These are phyloP conservation scores for Teratosphaeria nubilosa DNA, from an alignment of 2,329 filamentous ascomycete genomes.

Conservation along the genomic window DNA sequence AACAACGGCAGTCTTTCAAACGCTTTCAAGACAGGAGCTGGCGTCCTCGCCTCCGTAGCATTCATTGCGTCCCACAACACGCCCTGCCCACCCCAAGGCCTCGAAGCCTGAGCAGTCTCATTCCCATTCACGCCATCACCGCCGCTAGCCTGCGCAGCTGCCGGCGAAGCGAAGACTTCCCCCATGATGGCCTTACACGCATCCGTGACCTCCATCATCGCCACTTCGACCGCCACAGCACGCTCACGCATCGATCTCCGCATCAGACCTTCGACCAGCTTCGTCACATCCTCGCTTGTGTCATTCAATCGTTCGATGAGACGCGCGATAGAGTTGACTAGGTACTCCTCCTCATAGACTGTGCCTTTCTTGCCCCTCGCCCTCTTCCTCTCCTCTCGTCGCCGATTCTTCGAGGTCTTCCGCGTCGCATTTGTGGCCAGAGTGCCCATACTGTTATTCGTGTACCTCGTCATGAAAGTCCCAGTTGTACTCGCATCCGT, in stretches of 20 bases:
- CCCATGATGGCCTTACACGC: slow-evolving; percentile 55
- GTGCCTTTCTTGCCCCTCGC: slow-evolving; percentile 92
- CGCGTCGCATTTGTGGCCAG: slow-evolving; percentile 63
- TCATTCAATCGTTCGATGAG: slow-evolving; percentile 73
- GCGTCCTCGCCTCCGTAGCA: slow-evolving; percentile 26
- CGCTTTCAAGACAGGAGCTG: slow-evolving; percentile 43
- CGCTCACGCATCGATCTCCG: slow-evolving; percentile 80
- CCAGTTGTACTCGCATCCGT: slow-evolving; percentile 68
- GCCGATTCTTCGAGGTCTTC: slow-evolving; percentile 77
- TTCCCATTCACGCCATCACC: slow-evolving; percentile 4
- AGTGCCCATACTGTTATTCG: slow-evolving; percentile 60
- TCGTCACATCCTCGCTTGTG: slow-evolving; percentile 59
- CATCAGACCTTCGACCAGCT: slow-evolving; percentile 66
- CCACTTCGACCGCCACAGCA: slow-evolving; percentile 63
- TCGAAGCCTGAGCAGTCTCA: slow-evolving; percentile 5
- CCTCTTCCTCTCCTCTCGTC: slow-evolving; percentile 87
- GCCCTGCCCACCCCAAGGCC: slow-evolving; percentile 33
- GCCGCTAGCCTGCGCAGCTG: slow-evolving; percentile 10
- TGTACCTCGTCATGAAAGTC: slow-evolving; percentile 90
- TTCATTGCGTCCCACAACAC: slow-evolving; percentile 37
- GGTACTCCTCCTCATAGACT: slow-evolving; percentile 95
- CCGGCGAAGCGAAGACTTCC: slow-evolving; percentile 55
- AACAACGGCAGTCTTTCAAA: slow-evolving; percentile 37
- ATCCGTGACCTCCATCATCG: slow-evolving; percentile 64
- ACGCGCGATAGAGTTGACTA: slow-evolving; percentile 75